phyloP scores from a whole-genome alignment of 805 yeast species.

The Suhomyces sp. region DNA sequence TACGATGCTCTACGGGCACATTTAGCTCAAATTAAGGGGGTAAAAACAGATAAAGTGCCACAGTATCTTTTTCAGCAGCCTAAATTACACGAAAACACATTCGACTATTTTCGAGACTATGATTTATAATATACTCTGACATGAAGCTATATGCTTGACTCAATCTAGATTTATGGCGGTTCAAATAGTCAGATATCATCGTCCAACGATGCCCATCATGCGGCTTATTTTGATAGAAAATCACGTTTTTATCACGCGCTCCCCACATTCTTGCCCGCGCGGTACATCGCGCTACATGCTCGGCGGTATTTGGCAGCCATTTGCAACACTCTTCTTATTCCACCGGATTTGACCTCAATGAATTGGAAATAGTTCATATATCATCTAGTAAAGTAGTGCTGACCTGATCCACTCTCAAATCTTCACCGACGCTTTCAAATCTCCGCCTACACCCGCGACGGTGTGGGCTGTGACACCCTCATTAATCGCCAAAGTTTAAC shows the following conservation, averaged over 20 bases:
- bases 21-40: not conserved
- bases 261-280: not conserved
- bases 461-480: not conserved
- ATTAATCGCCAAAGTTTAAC: not conserved
- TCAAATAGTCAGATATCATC: constrained; percentile 1
- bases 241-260: not conserved
- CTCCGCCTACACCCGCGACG: not conserved
- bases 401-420: not conserved
- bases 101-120: not conserved
- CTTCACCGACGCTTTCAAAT: not conserved
- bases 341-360: not conserved
- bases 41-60: not conserved
- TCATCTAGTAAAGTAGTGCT: not conserved
- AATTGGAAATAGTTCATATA: not conserved
- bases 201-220: constrained; percentile 12
- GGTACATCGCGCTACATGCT: not conserved
- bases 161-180: constrained; percentile 1
- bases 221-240: constrained; percentile 5
- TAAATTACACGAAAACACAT: not conserved
- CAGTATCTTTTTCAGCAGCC: fast-evolving
- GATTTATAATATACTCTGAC: not conserved
- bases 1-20: not conserved
- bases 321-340: not conserved
- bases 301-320: not conserved
- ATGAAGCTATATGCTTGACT: fast-evolving